phyloP scores from a whole-genome alignment of 352 stramenopile genomes.

The Globisporangium rhizosaccharum region DNA sequence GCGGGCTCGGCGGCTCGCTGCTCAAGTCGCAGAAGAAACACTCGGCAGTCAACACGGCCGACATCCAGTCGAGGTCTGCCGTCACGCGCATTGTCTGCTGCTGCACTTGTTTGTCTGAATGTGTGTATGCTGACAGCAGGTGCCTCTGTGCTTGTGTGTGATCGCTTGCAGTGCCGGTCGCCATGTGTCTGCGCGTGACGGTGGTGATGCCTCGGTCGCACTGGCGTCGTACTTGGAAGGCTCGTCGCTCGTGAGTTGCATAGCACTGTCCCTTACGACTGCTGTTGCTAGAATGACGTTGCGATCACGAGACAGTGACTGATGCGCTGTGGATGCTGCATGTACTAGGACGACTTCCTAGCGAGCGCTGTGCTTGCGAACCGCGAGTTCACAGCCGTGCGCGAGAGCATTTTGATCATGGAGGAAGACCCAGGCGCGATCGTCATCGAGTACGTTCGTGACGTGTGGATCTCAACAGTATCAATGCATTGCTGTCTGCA shows the following conservation, averaged over 20 bases:
- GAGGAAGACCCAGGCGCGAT: slow-evolving; percentile 56
- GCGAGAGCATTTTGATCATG: slow-evolving; percentile 82
- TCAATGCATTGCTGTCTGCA: neutral
- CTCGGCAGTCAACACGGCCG: slow-evolving; percentile 55
- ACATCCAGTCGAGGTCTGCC: slow-evolving; percentile 66
- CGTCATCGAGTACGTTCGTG: slow-evolving; percentile 52
- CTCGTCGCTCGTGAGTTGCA: slow-evolving; percentile 58
- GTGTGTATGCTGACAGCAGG: neutral
- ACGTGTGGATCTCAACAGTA: no score
- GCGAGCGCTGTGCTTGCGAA: slow-evolving; percentile 89
- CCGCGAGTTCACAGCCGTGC: slow-evolving; percentile 89
- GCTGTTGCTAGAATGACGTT: neutral
- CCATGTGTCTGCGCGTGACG: slow-evolving; percentile 76
- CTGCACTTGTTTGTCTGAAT: neutral
- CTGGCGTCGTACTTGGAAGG: slow-evolving; percentile 83
- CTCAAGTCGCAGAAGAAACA: slow-evolving; percentile 73
- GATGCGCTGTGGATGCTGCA: neutral
- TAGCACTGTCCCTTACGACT: neutral
- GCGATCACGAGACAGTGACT: neutral
- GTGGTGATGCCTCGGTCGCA: slow-evolving; percentile 72
- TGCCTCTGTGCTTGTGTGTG: neutral
- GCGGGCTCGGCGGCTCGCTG: slow-evolving; percentile 67
- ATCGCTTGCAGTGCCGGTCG: slow-evolving; percentile 53
- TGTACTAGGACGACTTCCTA: slow-evolving; percentile 86
- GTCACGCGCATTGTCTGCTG: neutral